Evolutionary conservation across 495 filamentous ascomycete species (phyloP), one percentile per base, ranked within the genome.

Genomic region (Aspergillus incahuasiensis): DNA sequence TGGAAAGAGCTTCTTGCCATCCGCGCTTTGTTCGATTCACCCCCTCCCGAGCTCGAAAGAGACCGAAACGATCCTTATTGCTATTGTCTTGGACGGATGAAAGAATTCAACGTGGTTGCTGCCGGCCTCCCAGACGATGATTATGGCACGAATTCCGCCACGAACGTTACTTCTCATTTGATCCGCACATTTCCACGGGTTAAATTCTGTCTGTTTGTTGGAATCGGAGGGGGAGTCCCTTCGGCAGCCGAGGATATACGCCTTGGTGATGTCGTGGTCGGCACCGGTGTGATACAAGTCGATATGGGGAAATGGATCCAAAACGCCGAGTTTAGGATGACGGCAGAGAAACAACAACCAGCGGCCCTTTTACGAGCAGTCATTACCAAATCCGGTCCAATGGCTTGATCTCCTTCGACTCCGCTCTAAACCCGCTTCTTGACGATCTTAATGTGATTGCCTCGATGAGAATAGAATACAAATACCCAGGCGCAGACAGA

Each of bases 201-300:
- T 16, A 47, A 52, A 16, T 63, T 67, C 45, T 54, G 49, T 0
- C 40, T 75, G 12, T 52, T 73, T 58, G 68, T 73, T 5, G 71
- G 70, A 13, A 70, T 74, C 48, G 71, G 70, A 4, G 72, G 64
- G 0, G 70, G 71, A 1, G 62, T 67, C 1, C 72, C 72, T 7
- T 24, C 43, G 3, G 50, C 42, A 20, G 48, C 22, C 18, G 42
- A 60, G 13, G 65, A 70, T 61, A 66, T 74, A 24, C 60, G 68
- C 6, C 63, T 75, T 0, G 71, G 72, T 2, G 68, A 74, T 64
- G 58, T 75, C 3, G 69, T 74, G 0, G 64, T 74, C 19, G 70
- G 62, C 72, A 3, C 78, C n/a, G n/a, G n/a, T n/a, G n/a, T n/a
- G n/a, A n/a, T n/a, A n/a, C n/a, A n/a, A n/a, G n/a, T n/a, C n/a